Conservation (phyloP, 2,329 filamentous ascomycete genomes). For the Pseudogymnoascus sp. region DNA sequence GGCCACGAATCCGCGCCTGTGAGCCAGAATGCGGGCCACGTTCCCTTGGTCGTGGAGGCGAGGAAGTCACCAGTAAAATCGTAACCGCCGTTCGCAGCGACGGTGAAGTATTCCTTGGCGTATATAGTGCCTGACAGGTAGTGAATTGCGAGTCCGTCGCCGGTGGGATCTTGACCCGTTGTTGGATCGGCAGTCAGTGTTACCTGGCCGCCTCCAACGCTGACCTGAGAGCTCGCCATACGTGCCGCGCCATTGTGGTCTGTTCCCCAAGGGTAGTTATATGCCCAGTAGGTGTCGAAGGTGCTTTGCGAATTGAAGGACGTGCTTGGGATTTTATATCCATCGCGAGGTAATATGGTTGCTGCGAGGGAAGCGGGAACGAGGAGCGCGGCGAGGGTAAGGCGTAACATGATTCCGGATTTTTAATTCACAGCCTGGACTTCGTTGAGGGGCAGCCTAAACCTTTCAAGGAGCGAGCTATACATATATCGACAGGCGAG, state of each 20-base stretch:
- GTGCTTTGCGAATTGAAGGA: slow-evolving; percentile 32
- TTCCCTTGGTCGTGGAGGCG: slow-evolving; percentile 33
- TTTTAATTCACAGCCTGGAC: background rate
- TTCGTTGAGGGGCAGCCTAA: background rate
- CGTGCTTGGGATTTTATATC: slow-evolving; percentile 28
- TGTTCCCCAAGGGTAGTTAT: slow-evolving; percentile 50
- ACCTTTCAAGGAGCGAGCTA: background rate
- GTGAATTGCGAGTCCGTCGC: slow-evolving; percentile 34
- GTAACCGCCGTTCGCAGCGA: slow-evolving; percentile 31
- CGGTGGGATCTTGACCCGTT: slow-evolving; percentile 22
- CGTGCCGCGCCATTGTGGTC: slow-evolving; percentile 50
- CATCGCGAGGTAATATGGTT: background rate
- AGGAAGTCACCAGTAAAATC: slow-evolving; percentile 33
- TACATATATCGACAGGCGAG: background rate
- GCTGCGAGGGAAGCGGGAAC: background rate
- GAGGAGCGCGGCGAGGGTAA: background rate
- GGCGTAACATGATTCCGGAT: background rate
- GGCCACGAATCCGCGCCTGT: slow-evolving; percentile 48
- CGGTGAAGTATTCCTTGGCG: slow-evolving; percentile 34
- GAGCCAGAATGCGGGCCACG: slow-evolving; percentile 54
- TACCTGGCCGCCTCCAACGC: slow-evolving; percentile 22
- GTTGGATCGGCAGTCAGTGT: slow-evolving; percentile 16
- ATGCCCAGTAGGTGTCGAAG: slow-evolving; percentile 40
- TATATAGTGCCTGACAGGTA: slow-evolving; percentile 39
- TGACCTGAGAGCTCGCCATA: slow-evolving; percentile 41